Base-by-base conservation (phyloP, 2,329 filamentous ascomycete species). In the Hyphodiscus sp. region DNA sequence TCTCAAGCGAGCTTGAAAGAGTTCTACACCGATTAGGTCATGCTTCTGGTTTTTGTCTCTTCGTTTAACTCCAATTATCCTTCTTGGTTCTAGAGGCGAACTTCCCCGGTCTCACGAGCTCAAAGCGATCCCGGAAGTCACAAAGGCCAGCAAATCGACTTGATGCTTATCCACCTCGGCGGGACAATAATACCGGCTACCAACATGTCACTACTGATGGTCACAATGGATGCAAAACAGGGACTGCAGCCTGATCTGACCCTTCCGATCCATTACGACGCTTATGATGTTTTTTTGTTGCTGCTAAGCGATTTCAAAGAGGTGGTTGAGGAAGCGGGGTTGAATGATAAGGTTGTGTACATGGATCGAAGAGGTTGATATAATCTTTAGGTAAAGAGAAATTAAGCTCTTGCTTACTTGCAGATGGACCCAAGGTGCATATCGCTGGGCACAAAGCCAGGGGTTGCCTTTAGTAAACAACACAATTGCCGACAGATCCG, bases 171-270 rank as follows among this genome's bases (percentile, higher is more conserved):
- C 1, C 83, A 87, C 57, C 69, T 87, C 0, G 83, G 83, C 19
- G 83, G 82, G 2, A 86, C 82, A 0, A 86, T 81, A 3, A 80
- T 87, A 29, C 83, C 83, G 0, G 74, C 76, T 0, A 80, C 81
- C 0, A 72, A 74, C 5, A 61, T 82, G 65, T 80, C 81, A 45
- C 67, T 86, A 55, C 54, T 86, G 20, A 86, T 86, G 82, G 79
- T 86, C 2, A 86, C 82, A 0, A 87, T 87, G 82, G 82, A 86
- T 65, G 82, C 77, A 20, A 73, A 76, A 62, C 79, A 85, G 66
- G 82, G 82, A 0, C 59, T 86, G 26, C 69, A 80, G 29, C 80
- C 82, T 18, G 78, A 83, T 20, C 52, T 85, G 48, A 85, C 80
- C 6, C 79, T 87, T 45, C 82, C 82, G 2, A 77, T 85, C 41